Conservation (phyloP, 148 eudicot species). For the Fallopia convolvulus region DNA sequence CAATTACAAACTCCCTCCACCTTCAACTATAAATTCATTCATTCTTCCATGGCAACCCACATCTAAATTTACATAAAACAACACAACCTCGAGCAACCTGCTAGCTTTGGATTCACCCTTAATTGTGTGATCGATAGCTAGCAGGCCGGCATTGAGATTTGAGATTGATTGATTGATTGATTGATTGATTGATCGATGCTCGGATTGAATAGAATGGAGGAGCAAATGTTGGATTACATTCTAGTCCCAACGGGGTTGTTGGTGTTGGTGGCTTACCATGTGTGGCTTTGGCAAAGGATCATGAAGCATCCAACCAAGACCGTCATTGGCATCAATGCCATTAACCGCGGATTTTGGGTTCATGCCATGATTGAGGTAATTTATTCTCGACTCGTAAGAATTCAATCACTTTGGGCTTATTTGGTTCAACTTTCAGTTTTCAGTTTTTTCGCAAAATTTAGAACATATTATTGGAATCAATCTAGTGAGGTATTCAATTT, state of each 20-base stretch:
- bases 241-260: constrained; percentile 50
- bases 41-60: not conserved
- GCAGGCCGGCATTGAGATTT: not conserved
- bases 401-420: not conserved
- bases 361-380: constrained; percentile 55
- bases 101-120: not conserved
- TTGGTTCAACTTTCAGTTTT: too few relatives aligned
- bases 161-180: too few relatives aligned
- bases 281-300: constrained; percentile 40
- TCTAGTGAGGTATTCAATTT: too few relatives aligned
- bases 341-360: constrained; percentile 61
- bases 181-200: not conserved
- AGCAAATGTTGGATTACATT: constrained; percentile 28
- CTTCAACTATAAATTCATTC: not conserved
- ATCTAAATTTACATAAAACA: not conserved
- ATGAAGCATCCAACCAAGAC: constrained; percentile 35
- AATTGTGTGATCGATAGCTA: not conserved
- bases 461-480: too few relatives aligned
- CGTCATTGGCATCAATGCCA: constrained; percentile 55
- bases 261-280: constrained; percentile 43
- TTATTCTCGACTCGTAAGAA: not conserved
- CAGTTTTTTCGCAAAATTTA: too few relatives aligned
- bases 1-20: not conserved
- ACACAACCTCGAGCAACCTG: not conserved
- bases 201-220: not conserved